Evolutionary conservation across 768 basidiomycete genomes (phyloP), one percentile per base, ranked within the genome.

Genomic region (Calocera cornea): DNA sequence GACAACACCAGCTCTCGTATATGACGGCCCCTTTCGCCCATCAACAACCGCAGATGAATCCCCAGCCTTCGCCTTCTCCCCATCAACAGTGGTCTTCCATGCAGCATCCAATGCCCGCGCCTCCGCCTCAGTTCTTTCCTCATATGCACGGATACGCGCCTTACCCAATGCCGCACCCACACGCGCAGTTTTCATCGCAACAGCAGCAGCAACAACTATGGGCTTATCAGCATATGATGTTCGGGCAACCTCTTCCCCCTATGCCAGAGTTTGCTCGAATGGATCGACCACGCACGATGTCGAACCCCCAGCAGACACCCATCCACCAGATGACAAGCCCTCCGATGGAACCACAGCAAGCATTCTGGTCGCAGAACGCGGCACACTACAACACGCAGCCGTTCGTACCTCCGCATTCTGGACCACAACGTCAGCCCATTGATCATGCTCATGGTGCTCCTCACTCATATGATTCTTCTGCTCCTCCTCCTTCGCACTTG

Each of bases 171-270:
- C 54, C 24, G 14, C 24, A 29, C 54, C 54, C 54, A 5, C 54
- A 60, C 24, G 27, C 54, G 2, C 54, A 60, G 54, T 60, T 60
- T 19, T 60, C 54, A 7, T 33, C 54, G 2, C 54, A 60, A 19
- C 54, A 60, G 54, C 54, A 60, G 54, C 54, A 60, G 31, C 54
- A 60, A 22, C 54, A 60, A 19, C 54, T 60, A 3, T 60, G 54
- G 54, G 54, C 54, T 7, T 60, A 60, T 60, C 54, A 60, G 22
- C 54, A 60, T 19, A 60, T 60, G 54, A 29, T 60, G 10, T 60
- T 29, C 31, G 27, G 5, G 19, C 54, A 60, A 60, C 54, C 54
- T 5, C 27, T 29, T 19, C 54, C 31, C 10, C 54, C 54, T 19
- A 60, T 60, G 27, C 31, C 54, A 16, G 54, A 60, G 27, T 60